Percentiles rank a stretch among this genome's conserved stretches.
phyloP scores from a whole-genome alignment of 2,329 filamentous ascomycete species.

The Clarireedia hainanense region DNA sequence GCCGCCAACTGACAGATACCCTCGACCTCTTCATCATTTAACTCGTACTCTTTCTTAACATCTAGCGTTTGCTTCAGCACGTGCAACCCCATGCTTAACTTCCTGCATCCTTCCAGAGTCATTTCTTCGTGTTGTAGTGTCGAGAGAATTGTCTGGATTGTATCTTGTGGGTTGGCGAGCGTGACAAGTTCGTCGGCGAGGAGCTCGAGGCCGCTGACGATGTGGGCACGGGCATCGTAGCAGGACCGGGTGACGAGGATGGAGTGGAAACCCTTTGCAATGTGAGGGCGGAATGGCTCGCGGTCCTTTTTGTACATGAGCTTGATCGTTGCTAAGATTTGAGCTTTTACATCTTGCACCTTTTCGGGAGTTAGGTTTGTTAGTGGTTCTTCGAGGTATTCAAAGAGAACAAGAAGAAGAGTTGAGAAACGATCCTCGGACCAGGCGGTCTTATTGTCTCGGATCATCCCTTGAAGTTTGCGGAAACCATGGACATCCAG shows the following conservation, averaged over 20 bases:
- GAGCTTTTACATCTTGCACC: constrained; percentile 63
- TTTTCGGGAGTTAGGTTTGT: constrained; percentile 51
- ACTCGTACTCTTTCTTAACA: constrained; percentile 36
- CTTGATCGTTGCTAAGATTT: constrained; percentile 66
- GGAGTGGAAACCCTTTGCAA: constrained; percentile 58
- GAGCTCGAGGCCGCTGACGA: constrained; percentile 66
- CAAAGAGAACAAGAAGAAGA: constrained; percentile 59
- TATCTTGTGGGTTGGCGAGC: constrained; percentile 56
- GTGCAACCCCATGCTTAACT: constrained; percentile 55
- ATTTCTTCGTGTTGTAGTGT: constrained; percentile 39
- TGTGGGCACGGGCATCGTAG: constrained; percentile 63
- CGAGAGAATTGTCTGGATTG: constrained; percentile 45
- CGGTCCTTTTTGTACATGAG: constrained; percentile 62
- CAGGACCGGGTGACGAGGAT: constrained; percentile 56
- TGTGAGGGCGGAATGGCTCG: constrained; percentile 58
- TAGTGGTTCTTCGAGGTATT: constrained; percentile 59
- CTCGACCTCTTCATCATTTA: constrained; percentile 42
- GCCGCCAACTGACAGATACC: constrained; percentile 43
- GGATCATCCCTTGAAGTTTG: constrained; percentile 66
- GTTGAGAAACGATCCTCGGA: constrained; percentile 61
- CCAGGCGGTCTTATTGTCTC: constrained; percentile 56
- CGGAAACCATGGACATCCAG: constrained; percentile 79
- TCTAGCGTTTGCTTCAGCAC: constrained; percentile 52
- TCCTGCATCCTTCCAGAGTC: constrained; percentile 40
- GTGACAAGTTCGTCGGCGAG: constrained; percentile 64